A percentile compares a stretch with the other conserved stretches of the same genome.
Evolutionary conservation across 2,329 filamentous ascomycete species (phyloP).

Genomic region (Remersonia thermophila): DNA sequence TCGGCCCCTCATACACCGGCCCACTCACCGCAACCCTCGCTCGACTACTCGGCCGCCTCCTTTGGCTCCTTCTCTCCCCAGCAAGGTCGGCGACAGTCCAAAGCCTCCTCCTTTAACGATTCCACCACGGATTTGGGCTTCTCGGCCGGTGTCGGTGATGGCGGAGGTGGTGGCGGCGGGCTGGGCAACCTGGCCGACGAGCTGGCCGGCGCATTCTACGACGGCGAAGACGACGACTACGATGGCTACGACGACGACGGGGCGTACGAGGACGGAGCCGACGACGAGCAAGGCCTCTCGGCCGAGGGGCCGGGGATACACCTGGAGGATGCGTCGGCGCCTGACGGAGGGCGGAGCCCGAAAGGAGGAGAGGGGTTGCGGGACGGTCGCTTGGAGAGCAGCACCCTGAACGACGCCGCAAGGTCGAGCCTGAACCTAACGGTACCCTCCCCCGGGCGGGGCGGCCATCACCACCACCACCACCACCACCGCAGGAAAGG

Average conservation of each 20-base stretch:
- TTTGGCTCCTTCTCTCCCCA: constrained; percentile 32
- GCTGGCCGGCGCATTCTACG: constrained; percentile 59
- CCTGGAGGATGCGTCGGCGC: constrained; percentile 21
- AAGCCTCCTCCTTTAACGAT: constrained; percentile 37
- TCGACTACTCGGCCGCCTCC: constrained; percentile 34
- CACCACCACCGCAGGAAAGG: constrained; percentile 36
- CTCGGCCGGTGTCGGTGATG: constrained; percentile 17
- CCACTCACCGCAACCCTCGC: constrained; percentile 47
- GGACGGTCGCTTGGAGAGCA: constrained; percentile 31
- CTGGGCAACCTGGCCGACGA: constrained; percentile 73
- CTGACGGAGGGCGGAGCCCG: constrained; percentile 11
- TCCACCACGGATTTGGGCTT: constrained; percentile 36
- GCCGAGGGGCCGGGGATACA: constrained; percentile 25
- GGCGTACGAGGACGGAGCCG: constrained; percentile 3
- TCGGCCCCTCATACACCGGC: constrained; percentile 33
- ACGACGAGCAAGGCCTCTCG: constrained; percentile 6
- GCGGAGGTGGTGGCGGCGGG: constrained; percentile 32
- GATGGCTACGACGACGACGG: constrained; percentile 31
- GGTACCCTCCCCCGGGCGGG: constrained; percentile 29
- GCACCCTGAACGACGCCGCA: constrained; percentile 9
- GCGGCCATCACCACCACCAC: too few relatives aligned
- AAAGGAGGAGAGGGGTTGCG: constrained; percentile 22
- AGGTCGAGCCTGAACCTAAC: constrained; percentile 33
- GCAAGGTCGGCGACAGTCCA: constrained; percentile 34
- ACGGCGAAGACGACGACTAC: constrained; percentile 40